Percentiles rank a stretch among this genome's conserved stretches.
phyloP scores from a whole-genome alignment of 2,329 filamentous ascomycete genomes.

The Fusarium hainanense region DNA sequence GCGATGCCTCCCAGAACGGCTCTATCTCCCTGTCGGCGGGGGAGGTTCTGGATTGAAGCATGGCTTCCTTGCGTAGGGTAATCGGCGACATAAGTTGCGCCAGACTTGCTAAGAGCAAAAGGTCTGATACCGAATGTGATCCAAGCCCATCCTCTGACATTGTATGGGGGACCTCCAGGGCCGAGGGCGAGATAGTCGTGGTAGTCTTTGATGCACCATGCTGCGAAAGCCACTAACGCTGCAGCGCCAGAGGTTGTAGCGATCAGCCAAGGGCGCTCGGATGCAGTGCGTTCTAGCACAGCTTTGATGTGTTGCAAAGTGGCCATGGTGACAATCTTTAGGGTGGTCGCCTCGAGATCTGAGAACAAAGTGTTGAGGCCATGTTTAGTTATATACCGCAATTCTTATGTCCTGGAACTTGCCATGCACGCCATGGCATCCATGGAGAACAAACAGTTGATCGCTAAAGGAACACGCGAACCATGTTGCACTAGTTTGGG shows the following conservation, averaged over 20 bases:
- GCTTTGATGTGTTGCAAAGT: background rate
- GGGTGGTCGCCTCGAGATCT: accelerated
- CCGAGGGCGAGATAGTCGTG: background rate
- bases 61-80: background rate
- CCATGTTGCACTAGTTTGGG: background rate
- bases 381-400: background rate
- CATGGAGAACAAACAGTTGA: background rate
- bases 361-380: background rate
- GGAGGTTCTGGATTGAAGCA: background rate
- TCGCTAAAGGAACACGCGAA: background rate
- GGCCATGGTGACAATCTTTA: background rate
- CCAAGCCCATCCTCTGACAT: background rate
- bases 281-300: background rate
- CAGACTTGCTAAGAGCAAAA: background rate
- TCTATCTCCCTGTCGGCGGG: background rate
- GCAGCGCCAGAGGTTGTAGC: background rate
- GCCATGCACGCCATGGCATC: accelerated
- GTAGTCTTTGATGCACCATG: background rate
- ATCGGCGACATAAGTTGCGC: background rate
- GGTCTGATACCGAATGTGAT: background rate
- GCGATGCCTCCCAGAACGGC: background rate
- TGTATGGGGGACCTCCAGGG: background rate
- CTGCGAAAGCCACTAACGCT: background rate
- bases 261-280: background rate
- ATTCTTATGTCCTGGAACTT: background rate